Conservation (phyloP, 2,329 filamentous ascomycete genomes). For the Diaporthe citri region DNA sequence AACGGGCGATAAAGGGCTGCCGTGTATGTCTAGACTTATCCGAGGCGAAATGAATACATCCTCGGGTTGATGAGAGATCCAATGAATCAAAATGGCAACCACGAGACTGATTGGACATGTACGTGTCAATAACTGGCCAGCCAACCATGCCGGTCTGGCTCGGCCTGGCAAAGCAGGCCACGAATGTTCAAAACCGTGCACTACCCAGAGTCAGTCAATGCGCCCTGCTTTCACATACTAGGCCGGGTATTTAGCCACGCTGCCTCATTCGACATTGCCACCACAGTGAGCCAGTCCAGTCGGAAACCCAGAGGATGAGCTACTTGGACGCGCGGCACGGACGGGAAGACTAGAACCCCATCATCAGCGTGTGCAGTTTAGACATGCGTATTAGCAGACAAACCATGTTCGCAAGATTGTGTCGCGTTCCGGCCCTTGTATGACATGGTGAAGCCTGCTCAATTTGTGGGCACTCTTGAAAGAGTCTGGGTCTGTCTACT, state of each 20-base stretch:
- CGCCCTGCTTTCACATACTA: too few relatives aligned
- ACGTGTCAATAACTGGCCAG: not conserved
- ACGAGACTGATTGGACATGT: not conserved
- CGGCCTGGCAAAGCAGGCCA: not conserved
- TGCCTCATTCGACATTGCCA: not conserved
- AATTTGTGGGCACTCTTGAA: not conserved
- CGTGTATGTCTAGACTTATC: slow-evolving; percentile 16
- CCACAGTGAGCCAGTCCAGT: not conserved
- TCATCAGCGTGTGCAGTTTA: too few relatives aligned
- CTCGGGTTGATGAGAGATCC: slow-evolving; percentile 4
- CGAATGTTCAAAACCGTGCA: too few relatives aligned
- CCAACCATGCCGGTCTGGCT: not conserved
- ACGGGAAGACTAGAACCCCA: too few relatives aligned
- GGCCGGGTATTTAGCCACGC: not conserved
- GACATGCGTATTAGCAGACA: too few relatives aligned
- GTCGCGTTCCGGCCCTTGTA: not conserved
- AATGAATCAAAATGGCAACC: not conserved
- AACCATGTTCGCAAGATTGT: not conserved
- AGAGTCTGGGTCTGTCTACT: slow-evolving; percentile 1
- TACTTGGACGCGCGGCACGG: not conserved
- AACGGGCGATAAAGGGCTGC: not conserved
- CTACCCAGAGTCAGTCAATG: not conserved
- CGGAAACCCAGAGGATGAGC: not conserved
- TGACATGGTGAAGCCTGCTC: not conserved
- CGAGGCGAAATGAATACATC: slow-evolving; percentile 1